These are phyloP conservation scores for Penicillium psychrofluorescens DNA, from an alignment of 495 filamentous ascomycete genomes.

Conservation along the genomic window DNA sequence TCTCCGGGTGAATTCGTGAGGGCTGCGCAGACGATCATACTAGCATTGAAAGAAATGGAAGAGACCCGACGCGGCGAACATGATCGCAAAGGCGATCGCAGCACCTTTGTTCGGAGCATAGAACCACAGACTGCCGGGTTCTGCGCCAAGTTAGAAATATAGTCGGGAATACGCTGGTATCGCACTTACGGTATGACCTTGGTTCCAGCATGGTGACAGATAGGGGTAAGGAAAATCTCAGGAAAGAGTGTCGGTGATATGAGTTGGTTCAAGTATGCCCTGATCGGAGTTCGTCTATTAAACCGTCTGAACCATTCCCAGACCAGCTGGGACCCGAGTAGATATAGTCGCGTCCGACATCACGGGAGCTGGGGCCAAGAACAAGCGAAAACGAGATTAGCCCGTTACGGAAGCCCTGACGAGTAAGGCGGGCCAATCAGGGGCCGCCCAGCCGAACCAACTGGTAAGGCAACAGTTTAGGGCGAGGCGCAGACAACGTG, in stretches of 20 bases:
- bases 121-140: slow-evolving; percentile 52
- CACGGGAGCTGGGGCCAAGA: background rate
- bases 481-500: too few relatives aligned
- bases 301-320: too few relatives aligned
- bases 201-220: slow-evolving; percentile 9
- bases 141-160: slow-evolving; percentile 17
- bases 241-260: too few relatives aligned
- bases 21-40: slow-evolving; percentile 23
- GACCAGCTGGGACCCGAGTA: too few relatives aligned
- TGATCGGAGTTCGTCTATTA: too few relatives aligned
- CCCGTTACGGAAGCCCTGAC: background rate
- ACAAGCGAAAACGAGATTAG: slow-evolving; percentile 19
- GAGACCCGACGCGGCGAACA: slow-evolving; percentile 52
- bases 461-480: background rate
- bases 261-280: too few relatives aligned
- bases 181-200: slow-evolving; percentile 12
- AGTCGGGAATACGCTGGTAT: background rate
- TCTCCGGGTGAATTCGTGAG: background rate
- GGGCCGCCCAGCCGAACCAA: background rate
- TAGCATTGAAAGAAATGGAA: slow-evolving; percentile 57
- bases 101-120: slow-evolving; percentile 72
- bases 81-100: slow-evolving; percentile 57
- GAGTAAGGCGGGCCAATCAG: background rate
- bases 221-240: too few relatives aligned
- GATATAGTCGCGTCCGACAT: too few relatives aligned